A percentile compares a stretch with the other conserved stretches of the same genome.
Evolutionary conservation across 1,284 basidiomycete genomes (phyloP).

Genomic region (Ceratobasidium sp.): DNA sequence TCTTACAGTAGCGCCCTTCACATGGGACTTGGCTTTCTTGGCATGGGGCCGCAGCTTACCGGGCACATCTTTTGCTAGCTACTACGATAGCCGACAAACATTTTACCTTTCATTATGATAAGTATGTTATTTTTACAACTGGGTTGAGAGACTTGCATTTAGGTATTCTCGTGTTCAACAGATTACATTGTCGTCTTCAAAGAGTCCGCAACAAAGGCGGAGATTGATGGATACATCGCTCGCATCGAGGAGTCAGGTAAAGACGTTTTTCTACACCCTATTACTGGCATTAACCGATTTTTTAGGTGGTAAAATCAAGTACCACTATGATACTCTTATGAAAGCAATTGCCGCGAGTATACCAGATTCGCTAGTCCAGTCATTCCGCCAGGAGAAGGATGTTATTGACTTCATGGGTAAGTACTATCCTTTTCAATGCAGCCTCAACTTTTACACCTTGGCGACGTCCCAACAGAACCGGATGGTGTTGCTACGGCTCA

Average conservation of each 20-base stretch:
- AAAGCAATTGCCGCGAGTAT: constrained; percentile 17
- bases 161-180: neutral
- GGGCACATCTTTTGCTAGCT: neutral
- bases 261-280: neutral
- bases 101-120: neutral
- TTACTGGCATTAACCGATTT: neutral
- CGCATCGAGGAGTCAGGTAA: constrained; percentile 2
- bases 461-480: neutral
- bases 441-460: neutral
- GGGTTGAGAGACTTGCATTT: neutral
- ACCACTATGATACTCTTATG: constrained; percentile 19
- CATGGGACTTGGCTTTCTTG: constrained; percentile 1
- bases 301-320: constrained; percentile 21
- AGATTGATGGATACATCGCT: constrained; percentile 17
- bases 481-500: constrained; percentile 35
- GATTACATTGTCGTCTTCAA: constrained; percentile 31
- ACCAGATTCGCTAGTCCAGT: constrained; percentile 2
- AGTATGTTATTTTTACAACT: neutral
- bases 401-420: constrained; percentile 13
- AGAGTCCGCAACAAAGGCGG: constrained; percentile 15
- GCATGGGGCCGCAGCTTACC: neutral
- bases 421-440: neutral
- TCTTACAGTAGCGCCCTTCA: neutral
- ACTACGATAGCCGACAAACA: neutral
- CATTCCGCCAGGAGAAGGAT: constrained; percentile 7